Evolutionary conservation across 768 basidiomycete species (phyloP).

Genomic region (Agaricus blazei): DNA sequence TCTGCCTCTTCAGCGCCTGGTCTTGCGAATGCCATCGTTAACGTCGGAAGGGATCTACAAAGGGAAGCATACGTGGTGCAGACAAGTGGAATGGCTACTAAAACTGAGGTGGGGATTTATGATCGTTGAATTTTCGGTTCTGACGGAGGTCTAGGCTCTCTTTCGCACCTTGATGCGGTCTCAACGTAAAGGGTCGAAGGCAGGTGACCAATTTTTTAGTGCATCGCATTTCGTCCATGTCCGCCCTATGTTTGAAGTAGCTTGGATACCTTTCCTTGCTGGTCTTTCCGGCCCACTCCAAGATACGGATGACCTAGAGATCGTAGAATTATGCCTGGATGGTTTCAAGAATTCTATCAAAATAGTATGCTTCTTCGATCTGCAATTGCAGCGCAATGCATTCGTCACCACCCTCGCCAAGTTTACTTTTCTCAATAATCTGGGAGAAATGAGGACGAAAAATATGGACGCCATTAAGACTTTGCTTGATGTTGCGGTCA

Average conservation of each 20-base stretch:
- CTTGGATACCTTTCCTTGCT: constrained; percentile 97
- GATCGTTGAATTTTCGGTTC: constrained; percentile 2
- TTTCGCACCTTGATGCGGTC: constrained; percentile 90
- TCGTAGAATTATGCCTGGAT: constrained; percentile 88
- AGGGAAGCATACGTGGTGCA: constrained; percentile 95
- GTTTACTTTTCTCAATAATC: constrained; percentile 95
- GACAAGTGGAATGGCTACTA: constrained; percentile 93
- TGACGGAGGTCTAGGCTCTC: constrained; percentile 53
- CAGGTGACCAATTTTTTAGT: constrained; percentile 88
- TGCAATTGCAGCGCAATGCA: constrained; percentile 96
- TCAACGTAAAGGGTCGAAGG: constrained; percentile 78
- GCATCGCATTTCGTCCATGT: constrained; percentile 97
- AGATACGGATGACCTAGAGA: constrained; percentile 89
- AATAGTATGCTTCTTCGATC: constrained; percentile 94
- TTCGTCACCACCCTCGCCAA: constrained; percentile 96
- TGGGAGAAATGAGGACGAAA: constrained; percentile 98
- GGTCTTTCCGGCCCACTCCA: constrained; percentile 93
- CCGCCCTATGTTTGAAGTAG: constrained; percentile 98
- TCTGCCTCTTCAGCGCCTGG: constrained; percentile 53
- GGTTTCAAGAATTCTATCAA: constrained; percentile 97
- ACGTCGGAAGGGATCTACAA: constrained; percentile 91
- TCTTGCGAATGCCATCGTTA: constrained; percentile 75
- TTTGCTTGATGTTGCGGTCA: constrained; percentile 89
- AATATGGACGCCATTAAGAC: constrained; percentile 99
- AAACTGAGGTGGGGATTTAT: constrained; percentile 71